Percentiles rank a stretch among this genome's conserved stretches.
These are phyloP conservation scores for Trypanosoma boissoni DNA, from an alignment of 208 protist species.

Conservation along the genomic window DNA sequence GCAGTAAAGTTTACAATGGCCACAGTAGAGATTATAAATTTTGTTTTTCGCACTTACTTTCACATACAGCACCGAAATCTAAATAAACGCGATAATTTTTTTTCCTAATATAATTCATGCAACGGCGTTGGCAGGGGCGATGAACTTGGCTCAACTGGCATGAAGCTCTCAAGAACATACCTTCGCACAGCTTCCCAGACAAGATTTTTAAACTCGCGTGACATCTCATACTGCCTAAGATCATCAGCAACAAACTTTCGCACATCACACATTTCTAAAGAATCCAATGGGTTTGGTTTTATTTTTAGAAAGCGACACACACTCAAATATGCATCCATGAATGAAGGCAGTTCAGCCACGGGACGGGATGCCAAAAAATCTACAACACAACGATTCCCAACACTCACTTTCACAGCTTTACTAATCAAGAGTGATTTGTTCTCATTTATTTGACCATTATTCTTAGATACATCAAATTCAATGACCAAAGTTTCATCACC, in stretches of 20 bases:
- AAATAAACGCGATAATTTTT: no score
- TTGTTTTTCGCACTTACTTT: no score
- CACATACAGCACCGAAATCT: neutral
- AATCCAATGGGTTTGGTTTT: slow-evolving; percentile 16
- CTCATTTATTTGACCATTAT: neutral
- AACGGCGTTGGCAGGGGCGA: neutral
- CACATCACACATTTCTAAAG: slow-evolving; percentile 29
- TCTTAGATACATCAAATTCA: slow-evolving; percentile 22
- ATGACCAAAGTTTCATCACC: slow-evolving; percentile 21
- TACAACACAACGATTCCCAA: slow-evolving; percentile 17
- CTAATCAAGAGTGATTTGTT: slow-evolving; percentile 7
- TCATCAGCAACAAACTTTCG: slow-evolving; percentile 21
- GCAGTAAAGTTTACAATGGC: no score
- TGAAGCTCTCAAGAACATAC: slow-evolving; percentile 26
- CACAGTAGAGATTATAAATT: no score
- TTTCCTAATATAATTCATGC: neutral
- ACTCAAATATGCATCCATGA: slow-evolving; percentile 28
- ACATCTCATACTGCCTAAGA: slow-evolving; percentile 4
- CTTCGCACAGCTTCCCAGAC: slow-evolving; percentile 32
- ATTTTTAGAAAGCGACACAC: slow-evolving; percentile 23
- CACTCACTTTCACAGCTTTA: slow-evolving; percentile 6
- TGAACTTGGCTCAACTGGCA: neutral
- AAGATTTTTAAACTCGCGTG: slow-evolving; percentile 24
- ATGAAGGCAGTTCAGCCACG: slow-evolving; percentile 17
- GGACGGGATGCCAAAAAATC: slow-evolving; percentile 27